Conservation (phyloP, 2,329 filamentous ascomycete genomes). For the Fusarium sp. region DNA sequence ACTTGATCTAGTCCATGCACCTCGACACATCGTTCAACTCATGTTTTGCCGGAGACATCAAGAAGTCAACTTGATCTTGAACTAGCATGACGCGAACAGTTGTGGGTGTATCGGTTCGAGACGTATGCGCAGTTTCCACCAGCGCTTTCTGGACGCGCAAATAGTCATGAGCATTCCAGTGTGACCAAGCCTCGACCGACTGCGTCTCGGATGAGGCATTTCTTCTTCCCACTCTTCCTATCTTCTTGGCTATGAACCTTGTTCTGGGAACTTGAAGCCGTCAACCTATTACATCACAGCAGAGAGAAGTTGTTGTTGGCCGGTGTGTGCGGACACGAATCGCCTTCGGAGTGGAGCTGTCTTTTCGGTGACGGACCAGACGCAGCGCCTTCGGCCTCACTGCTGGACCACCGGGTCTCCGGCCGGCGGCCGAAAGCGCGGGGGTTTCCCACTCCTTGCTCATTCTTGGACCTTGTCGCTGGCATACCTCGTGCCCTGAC, state of each 20-base stretch:
- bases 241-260: conserved; percentile 30
- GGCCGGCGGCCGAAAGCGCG: conserved; percentile 17
- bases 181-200: conserved; percentile 6
- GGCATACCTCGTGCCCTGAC: conserved; percentile 3
- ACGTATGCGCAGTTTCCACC: not conserved
- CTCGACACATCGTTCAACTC: not conserved
- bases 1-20: not conserved
- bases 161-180: conserved; percentile 1
- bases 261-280: conserved; percentile 9
- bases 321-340: conserved; percentile 12
- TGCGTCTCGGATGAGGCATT: conserved; percentile 24
- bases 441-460: conserved; percentile 13
- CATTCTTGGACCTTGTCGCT: conserved; percentile 21
- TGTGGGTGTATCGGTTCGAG: not conserved
- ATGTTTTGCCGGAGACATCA: not conserved
- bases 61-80: not conserved
- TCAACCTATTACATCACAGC: conserved; percentile 12
- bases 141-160: not conserved
- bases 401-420: conserved; percentile 9
- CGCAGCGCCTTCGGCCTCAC: conserved; percentile 21
- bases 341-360: conserved; percentile 27
- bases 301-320: conserved; percentile 20
- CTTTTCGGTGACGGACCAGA: conserved; percentile 38
- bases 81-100: not conserved
- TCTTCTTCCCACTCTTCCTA: conserved; percentile 17